phyloP scores from a whole-genome alignment of 257 asterid genomes.

The Hygrophila difformis region DNA sequence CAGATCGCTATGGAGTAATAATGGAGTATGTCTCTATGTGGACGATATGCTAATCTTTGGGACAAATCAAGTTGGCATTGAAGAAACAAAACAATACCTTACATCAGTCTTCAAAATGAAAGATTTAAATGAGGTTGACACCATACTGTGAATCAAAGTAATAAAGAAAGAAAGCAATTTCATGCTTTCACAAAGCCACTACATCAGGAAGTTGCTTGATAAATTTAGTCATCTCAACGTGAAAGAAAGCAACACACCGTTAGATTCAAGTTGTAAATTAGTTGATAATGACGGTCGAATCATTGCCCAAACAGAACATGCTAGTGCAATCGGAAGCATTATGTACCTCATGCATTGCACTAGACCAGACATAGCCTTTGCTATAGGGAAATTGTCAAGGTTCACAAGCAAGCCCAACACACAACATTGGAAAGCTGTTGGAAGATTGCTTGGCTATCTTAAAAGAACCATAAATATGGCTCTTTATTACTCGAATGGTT shows the following conservation, averaged over 20 bases:
- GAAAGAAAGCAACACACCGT: background rate
- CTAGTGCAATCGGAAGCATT: background rate
- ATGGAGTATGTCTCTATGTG: background rate
- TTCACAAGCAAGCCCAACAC: background rate
- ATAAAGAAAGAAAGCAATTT: no score
- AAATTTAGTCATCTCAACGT: background rate
- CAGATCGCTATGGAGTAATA: background rate
- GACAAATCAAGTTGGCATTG: background rate
- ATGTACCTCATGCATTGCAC: background rate
- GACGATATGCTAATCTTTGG: background rate
- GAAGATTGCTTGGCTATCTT: background rate
- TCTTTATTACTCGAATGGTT: background rate
- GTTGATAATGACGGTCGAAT: background rate
- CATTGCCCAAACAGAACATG: background rate
- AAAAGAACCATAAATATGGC: background rate
- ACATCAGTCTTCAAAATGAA: background rate
- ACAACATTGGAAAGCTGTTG: background rate
- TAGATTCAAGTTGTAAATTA: no score
- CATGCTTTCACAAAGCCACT: no score
- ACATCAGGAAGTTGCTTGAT: background rate
- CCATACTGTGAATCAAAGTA: no score
- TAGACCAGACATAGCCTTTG: background rate
- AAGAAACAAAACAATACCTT: background rate
- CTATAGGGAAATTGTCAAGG: background rate
- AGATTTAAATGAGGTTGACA: background rate